Conservation (phyloP, 192 early-diverging fungal species). For the Umbelopsis sp. region DNA sequence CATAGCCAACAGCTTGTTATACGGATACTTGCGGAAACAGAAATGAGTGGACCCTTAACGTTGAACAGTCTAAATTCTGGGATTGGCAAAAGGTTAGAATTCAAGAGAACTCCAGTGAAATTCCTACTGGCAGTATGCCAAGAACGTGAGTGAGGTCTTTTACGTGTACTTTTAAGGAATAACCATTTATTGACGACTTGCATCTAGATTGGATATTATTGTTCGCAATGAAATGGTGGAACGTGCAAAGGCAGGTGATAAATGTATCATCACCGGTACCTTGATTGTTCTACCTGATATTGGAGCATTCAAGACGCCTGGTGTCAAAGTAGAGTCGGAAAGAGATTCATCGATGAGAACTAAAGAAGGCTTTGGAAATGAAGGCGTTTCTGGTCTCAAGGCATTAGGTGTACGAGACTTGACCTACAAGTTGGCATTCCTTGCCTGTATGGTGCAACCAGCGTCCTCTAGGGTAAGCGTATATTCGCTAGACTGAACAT, state of each 20-base stretch:
- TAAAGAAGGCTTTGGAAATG: constrained; percentile 61
- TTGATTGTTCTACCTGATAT: constrained; percentile 94
- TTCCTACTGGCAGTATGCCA: constrained; percentile 97
- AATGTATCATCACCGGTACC: constrained; percentile 83
- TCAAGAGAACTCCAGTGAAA: constrained; percentile 95
- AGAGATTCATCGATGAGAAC: constrained; percentile 49
- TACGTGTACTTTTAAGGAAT: background rate
- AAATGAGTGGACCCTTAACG: constrained; percentile 73
- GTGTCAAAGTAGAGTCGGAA: constrained; percentile 57
- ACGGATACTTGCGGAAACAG: constrained; percentile 83
- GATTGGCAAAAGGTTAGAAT: constrained; percentile 98
- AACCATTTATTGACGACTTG: background rate
- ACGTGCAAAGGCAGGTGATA: constrained; percentile 94
- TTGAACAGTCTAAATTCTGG: constrained; percentile 85
- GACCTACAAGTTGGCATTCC: constrained; percentile 90
- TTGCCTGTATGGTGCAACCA: constrained; percentile 80
- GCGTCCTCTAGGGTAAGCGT: constrained; percentile 41
- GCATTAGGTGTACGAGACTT: constrained; percentile 89
- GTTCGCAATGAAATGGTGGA: constrained; percentile 93
- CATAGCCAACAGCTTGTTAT: constrained; percentile 80
- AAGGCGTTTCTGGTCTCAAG: constrained; percentile 85
- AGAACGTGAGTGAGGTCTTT: constrained; percentile 64
- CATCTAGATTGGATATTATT: constrained; percentile 85
- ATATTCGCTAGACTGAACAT: background rate
- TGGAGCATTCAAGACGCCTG: constrained; percentile 75